phyloP scores from a whole-genome alignment of 495 filamentous ascomycete species.

The Penicillium manginii region DNA sequence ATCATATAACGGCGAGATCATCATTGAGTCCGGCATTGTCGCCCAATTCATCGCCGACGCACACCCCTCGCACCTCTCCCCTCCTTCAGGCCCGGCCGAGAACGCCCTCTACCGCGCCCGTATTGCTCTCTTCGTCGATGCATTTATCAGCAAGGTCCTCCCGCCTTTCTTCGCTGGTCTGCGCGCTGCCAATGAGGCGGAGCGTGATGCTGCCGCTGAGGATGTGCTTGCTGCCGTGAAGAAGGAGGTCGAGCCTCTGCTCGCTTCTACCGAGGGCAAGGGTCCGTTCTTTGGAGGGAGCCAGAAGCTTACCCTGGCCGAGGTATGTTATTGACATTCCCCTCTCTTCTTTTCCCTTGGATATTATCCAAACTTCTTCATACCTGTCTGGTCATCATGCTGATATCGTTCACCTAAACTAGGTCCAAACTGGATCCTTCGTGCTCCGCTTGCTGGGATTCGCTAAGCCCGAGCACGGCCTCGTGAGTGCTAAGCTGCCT shows the following conservation, averaged over 20 bases:
- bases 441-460: slow-evolving; percentile 60
- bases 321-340: slow-evolving; percentile 55
- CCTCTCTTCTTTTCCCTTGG: too few relatives aligned
- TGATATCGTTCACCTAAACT: neutral
- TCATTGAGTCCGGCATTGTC: slow-evolving; percentile 77
- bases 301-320: slow-evolving; percentile 72
- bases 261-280: slow-evolving; percentile 54
- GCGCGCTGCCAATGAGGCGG: slow-evolving; percentile 38
- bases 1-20: slow-evolving; percentile 69
- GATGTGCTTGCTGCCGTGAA: slow-evolving; percentile 55
- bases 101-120: slow-evolving; percentile 65
- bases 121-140: slow-evolving; percentile 76
- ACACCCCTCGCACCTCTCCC: slow-evolving; percentile 53
- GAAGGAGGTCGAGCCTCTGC: slow-evolving; percentile 76
- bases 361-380: too few relatives aligned
- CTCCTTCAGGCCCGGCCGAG: slow-evolving; percentile 36
- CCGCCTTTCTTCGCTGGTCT: slow-evolving; percentile 47
- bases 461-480: slow-evolving; percentile 48
- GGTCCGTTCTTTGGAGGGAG: slow-evolving; percentile 83
- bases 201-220: slow-evolving; percentile 37
- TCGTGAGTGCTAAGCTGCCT: slow-evolving; percentile 56
- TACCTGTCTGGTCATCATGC: too few relatives aligned
- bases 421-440: slow-evolving; percentile 72
- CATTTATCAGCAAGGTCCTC: slow-evolving; percentile 67
- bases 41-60: slow-evolving; percentile 71